phyloP scores from a whole-genome alignment of 2,329 filamentous ascomycete genomes.

The Epichloe elymi region DNA sequence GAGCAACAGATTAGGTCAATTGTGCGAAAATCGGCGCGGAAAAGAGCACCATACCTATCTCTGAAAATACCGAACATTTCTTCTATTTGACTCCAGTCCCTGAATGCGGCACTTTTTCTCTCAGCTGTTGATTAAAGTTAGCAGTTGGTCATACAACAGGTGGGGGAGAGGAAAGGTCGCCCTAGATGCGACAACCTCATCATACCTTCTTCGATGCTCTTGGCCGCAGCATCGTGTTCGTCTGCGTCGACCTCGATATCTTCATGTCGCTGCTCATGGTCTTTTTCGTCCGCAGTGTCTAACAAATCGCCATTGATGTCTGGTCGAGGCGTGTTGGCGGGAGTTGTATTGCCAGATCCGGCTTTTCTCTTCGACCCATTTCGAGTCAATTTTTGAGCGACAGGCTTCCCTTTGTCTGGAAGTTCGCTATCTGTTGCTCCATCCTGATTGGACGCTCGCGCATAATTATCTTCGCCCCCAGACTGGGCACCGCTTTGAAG shows the following conservation, averaged over 20 bases:
- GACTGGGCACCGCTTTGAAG: conserved; percentile 26
- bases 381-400: conserved; percentile 28
- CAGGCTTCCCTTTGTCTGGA: conserved; percentile 19
- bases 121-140: conserved; percentile 40
- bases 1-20: background rate
- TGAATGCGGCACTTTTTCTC: conserved; percentile 67
- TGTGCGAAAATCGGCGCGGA: background rate
- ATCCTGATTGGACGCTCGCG: conserved; percentile 15
- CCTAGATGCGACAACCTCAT: conserved; percentile 18
- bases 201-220: conserved; percentile 54
- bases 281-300: conserved; percentile 25
- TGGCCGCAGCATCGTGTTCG: conserved; percentile 44
- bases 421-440: conserved; percentile 13
- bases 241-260: conserved; percentile 36
- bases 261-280: conserved; percentile 32
- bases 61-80: conserved; percentile 79
- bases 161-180: conserved; percentile 1
- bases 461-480: conserved; percentile 33
- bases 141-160: conserved; percentile 4
- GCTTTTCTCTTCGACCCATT: conserved; percentile 26
- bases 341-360: conserved; percentile 3
- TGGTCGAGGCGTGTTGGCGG: conserved; percentile 11
- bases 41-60: conserved; percentile 45
- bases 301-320: conserved; percentile 20
- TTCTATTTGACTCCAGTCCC: conserved; percentile 68